phyloP scores from a whole-genome alignment of 495 filamentous ascomycete genomes.

The Neurospora sublineolata region DNA sequence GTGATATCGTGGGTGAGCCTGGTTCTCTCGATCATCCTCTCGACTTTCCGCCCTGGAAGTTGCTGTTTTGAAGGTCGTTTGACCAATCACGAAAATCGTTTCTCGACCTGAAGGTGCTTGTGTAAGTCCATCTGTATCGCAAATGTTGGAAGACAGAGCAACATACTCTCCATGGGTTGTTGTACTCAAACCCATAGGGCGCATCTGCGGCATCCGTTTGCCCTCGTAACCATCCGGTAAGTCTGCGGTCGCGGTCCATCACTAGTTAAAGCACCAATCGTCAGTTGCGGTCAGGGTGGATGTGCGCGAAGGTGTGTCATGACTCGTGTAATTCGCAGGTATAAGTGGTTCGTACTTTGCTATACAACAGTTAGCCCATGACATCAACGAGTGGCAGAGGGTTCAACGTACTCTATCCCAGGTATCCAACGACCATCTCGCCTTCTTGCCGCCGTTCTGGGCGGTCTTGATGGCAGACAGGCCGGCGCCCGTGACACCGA shows the following conservation, averaged over 20 bases:
- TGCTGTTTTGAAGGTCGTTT: neutral
- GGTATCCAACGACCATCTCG: slow-evolving; percentile 70
- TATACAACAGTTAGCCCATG: slow-evolving; percentile 31
- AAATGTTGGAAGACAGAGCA: neutral
- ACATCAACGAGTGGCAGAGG: neutral
- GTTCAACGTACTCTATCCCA: slow-evolving; percentile 80
- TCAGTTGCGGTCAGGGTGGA: slow-evolving; percentile 10
- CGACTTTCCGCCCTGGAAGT: neutral
- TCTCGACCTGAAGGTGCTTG: slow-evolving; percentile 33
- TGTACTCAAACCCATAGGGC: slow-evolving; percentile 82
- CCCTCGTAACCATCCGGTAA: slow-evolving; percentile 77
- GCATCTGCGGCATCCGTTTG: slow-evolving; percentile 72
- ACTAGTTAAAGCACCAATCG: slow-evolving; percentile 44
- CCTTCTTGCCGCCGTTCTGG: slow-evolving; percentile 80
- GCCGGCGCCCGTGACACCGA: slow-evolving; percentile 68
- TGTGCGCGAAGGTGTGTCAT: slow-evolving; percentile 2
- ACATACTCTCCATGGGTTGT: slow-evolving; percentile 79
- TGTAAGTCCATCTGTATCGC: slow-evolving; percentile 1
- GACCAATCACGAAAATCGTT: slow-evolving; percentile 29
- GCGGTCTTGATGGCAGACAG: slow-evolving; percentile 61
- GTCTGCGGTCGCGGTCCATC: slow-evolving; percentile 89
- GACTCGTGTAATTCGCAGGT: neutral
- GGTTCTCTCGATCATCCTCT: neutral
- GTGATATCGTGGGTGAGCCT: neutral
- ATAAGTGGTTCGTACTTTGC: slow-evolving; percentile 56